These are phyloP conservation scores for Emmonsia crescens DNA, from an alignment of 2,329 filamentous ascomycete genomes.

Conservation along the genomic window DNA sequence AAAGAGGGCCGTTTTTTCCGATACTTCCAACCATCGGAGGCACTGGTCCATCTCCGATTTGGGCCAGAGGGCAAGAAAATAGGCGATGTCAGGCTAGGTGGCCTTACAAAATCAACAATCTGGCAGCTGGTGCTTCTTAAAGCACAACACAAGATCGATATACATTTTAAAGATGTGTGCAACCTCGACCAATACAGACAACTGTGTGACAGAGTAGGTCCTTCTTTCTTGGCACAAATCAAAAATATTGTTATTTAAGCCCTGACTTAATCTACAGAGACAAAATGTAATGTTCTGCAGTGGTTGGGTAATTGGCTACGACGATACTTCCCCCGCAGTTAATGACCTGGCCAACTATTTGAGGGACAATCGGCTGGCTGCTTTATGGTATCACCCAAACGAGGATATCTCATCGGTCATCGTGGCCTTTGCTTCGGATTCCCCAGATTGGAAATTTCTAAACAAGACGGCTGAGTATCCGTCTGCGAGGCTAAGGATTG, in stretches of 20 bases:
- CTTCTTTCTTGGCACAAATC: background rate
- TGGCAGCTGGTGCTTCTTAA: slow-evolving; percentile 15
- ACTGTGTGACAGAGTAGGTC: slow-evolving; percentile 20
- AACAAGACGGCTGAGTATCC: slow-evolving; percentile 2
- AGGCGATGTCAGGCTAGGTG: slow-evolving; percentile 23
- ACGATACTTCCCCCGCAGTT: slow-evolving; percentile 21
- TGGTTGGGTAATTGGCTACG: slow-evolving; percentile 26
- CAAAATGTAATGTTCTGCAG: slow-evolving; percentile 15
- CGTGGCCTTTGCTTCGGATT: slow-evolving; percentile 22
- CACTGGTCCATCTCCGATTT: slow-evolving; percentile 22
- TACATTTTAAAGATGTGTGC: slow-evolving; percentile 27
- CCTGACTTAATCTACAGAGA: slow-evolving; percentile 6
- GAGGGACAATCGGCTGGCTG: slow-evolving; percentile 17
- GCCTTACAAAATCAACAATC: slow-evolving; percentile 11
- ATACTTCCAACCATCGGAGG: slow-evolving; percentile 17
- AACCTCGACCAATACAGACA: slow-evolving; percentile 19
- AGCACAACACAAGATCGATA: slow-evolving; percentile 11
- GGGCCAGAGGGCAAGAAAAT: slow-evolving; percentile 20
- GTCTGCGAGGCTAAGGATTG: slow-evolving; percentile 8
- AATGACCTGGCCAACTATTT: slow-evolving; percentile 21
- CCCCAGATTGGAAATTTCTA: slow-evolving; percentile 20
- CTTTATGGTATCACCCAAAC: slow-evolving; percentile 19
- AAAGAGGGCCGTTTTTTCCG: background rate
- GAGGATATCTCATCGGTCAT: slow-evolving; percentile 12
- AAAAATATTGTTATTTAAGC: background rate